phyloP scores from a whole-genome alignment of 768 basidiomycete species.

The Rhodotorula paludigena region DNA sequence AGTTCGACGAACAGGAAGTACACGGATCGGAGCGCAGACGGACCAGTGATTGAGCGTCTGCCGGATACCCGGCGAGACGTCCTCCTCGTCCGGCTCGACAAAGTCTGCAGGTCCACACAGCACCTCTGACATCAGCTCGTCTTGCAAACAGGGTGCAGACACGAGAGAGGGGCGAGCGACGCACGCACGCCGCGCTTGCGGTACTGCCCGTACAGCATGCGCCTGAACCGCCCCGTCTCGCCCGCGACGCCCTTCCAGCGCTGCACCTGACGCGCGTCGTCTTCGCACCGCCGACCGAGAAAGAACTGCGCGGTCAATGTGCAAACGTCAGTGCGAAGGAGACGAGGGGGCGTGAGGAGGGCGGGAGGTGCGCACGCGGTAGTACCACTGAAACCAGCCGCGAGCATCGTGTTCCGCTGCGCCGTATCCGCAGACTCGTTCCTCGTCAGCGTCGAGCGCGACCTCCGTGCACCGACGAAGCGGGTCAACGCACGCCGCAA shows the following conservation, averaged over 20 bases:
- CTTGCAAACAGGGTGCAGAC: too few species aligned
- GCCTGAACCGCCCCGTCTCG: conserved; percentile 14
- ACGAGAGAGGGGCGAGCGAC: background rate
- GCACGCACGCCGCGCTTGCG: background rate
- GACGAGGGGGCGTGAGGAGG: background rate
- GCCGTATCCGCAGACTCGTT: too few species aligned
- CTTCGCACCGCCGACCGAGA: conserved; percentile 22
- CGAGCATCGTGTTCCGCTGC: conserved; percentile 25
- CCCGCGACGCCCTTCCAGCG: conserved; percentile 25
- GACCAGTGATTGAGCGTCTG: conserved; percentile 29
- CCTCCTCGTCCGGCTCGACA: conserved; percentile 24
- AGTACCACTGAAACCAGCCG: conserved; percentile 36
- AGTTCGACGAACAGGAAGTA: background rate
- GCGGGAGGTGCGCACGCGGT: conserved; percentile 1
- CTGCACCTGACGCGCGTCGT: conserved; percentile 23
- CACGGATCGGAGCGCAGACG: background rate
- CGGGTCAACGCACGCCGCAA: background rate
- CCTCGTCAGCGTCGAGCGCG: background rate
- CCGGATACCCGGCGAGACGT: conserved; percentile 15
- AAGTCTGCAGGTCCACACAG: background rate
- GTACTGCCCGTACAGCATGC: conserved; percentile 27
- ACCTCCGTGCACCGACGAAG: background rate
- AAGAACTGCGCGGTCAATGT: conserved; percentile 17
- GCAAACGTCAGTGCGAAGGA: background rate
- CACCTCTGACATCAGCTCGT: background rate